Base-by-base conservation (phyloP, 345 rosid genomes). In the Chamaenerion angustifolium region DNA sequence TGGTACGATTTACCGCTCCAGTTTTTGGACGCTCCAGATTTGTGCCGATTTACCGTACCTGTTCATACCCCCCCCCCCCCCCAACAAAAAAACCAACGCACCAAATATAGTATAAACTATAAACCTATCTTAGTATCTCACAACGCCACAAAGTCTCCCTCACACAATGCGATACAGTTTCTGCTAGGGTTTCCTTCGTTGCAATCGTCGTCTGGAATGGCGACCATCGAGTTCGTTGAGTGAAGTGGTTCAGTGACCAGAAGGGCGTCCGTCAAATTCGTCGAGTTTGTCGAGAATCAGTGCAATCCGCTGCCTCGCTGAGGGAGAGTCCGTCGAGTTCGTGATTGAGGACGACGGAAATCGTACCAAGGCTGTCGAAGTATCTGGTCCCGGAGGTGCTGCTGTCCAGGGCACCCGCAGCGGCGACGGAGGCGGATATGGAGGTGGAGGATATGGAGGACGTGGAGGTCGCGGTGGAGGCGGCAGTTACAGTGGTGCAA, bases 191-290 rank as follows among this genome's bases (percentile, higher is more conserved):
- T 16, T 45, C 45, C 45, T 43, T 58, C 57, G 19, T 19, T 35
- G 7, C 18, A 17, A 57, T 17, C 10, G 45, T 12, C 45, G 27
- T 8, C 40, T 11, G 27, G 21, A 18, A 1, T n/a, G 69, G 66
- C 75, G 66, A 68, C 15, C 73, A 62, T 37, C 65, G 86, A 46
- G 40, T 77, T 25, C 70, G 68, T 0, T 94, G 96, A 4, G 98
- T 92, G 2, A 78, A 78, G 51, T 75, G 82, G 80, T 87, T 92
- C 69, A 76, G 65, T 27, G 75, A 76, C 57, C 69, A 67, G 54
- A 92, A 87, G 76, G 96, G 98, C 0, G 0, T 92, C 87, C 77
- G 87, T 87, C 56, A 82, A 82, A 57, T 95, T 96, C 0, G 93
- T 74, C 2, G 89, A 82, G 19, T 88, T 85, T 6, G 78, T 81